Conservation (phyloP, 768 basidiomycete species). For the Kwoniella dejecticola region DNA sequence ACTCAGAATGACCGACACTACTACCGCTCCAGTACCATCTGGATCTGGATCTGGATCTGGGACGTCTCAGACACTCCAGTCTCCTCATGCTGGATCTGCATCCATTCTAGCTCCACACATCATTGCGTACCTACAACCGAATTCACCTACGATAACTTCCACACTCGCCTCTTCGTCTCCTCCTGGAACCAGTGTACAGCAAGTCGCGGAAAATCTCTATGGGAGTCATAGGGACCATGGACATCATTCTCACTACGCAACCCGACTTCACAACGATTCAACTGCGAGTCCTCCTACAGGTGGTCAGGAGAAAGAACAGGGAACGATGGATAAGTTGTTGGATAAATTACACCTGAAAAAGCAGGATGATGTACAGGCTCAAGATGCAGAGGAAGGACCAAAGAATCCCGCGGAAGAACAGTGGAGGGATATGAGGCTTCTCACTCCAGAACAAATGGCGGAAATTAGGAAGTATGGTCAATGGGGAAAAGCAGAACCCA, state of each 20-base stretch:
- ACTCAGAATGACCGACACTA: too few species aligned
- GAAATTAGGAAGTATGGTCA: constrained; percentile 26
- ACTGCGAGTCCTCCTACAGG: too few species aligned
- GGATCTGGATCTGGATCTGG: too few species aligned
- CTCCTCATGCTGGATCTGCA: too few species aligned
- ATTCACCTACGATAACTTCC: constrained; percentile 4
- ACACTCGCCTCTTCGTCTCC: constrained; percentile 4
- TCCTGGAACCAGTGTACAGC: background rate
- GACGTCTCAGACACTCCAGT: too few species aligned
- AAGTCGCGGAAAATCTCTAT: constrained; percentile 21
- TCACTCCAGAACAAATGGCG: constrained; percentile 19
- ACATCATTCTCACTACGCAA: constrained; percentile 20
- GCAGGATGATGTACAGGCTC: too few species aligned
- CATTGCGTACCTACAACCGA: background rate
- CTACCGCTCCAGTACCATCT: too few species aligned
- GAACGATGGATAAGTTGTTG: constrained; percentile 24
- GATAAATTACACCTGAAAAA: constrained; percentile 33
- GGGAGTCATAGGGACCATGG: constrained; percentile 18
- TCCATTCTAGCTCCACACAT: background rate
- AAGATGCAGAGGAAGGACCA: background rate
- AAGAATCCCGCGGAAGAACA: constrained; percentile 29
- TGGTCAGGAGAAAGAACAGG: background rate
- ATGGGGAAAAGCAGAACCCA: constrained; percentile 24
- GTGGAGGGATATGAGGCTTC: constrained; percentile 18
- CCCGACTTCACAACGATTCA: too few species aligned